Evolutionary conservation across 805 yeast species (phyloP), one percentile per base, ranked within the genome.

Genomic region (Wickerhamiella vanderwaltii): DNA sequence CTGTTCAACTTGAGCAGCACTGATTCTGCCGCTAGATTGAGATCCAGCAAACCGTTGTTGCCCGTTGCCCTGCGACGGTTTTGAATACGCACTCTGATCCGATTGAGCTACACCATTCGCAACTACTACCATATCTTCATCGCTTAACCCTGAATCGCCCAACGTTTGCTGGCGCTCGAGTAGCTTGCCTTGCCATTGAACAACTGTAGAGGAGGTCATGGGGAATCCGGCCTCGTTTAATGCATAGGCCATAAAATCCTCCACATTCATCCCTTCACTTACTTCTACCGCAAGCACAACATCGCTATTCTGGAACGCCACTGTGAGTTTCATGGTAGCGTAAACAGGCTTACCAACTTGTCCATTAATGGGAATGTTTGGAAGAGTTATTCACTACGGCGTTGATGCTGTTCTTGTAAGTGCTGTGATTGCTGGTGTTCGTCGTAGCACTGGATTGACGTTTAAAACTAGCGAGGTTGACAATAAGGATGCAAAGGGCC

Each of bases 371-470:
- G 41, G 41, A 15, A 19, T 30, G 82, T 49, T 81, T 30, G 85
- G 86, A 2, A 73, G 67, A 57, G 50, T 78, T 43, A 58, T 80
- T 9, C 95, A 85, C 60, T 73, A 74, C 51, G 72, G 88, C 0
- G 53, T 85, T 43, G 96, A 87, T 56, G 68, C 86, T 48, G 73
- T 87, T 3, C 65, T 87, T 44, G 64, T 84, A 6, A 82, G 95
- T 2, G 74, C 91, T 57, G 66, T 87, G 11, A 64, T 88, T 33
- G 95, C 96, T 0, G 94, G 94, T 3, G 70, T 87, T 41, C 79
- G 84, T 57, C 71, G 85, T 47, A 77, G 82, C 47, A 81, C 95
- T 0, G 96, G 96, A 0, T 65, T 77, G 35, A 71, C 71, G 46
- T 57, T 76, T 59, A 67, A 73, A 56, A 66, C 77, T 6, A 54